Base-by-base conservation (phyloP, 192 early-diverging fungal species). In the Backusella psychrophila region DNA sequence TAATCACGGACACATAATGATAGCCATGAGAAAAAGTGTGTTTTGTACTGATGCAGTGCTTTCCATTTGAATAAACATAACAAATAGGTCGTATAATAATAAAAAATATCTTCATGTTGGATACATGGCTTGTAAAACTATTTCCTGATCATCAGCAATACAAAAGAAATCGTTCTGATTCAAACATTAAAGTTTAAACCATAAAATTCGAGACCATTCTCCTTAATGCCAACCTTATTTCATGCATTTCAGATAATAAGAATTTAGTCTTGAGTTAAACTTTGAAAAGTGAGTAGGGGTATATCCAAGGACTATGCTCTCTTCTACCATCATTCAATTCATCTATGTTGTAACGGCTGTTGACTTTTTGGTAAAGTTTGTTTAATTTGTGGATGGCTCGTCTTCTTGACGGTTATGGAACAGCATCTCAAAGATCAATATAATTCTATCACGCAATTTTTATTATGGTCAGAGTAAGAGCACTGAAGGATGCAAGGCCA, bases 1-100 rank as follows among this genome's bases (percentile, higher is more conserved):
- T 79, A 1, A 75, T 79, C 23, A 79, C 73, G 2, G 77, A 78
- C 39, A 69, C 73, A 49, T 49, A 49, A 49, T n/a, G n/a, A 49
- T 49, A 49, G n/a, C 19, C 15, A 49, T 11, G 38, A 12, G 38
- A 39, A 11, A 39, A 9, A 3, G 38, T 39, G 19, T 49, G 19
- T 7, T 49, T n/a, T 19, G 0, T 17, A 49, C 46, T 49, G 46
- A n/a, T 49, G 1, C 46, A 49, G 46, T 49, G 46, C 17, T 49
- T n/a, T 5, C 17, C 46, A 19, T 49, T 49, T 49, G 46, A 49
- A 19, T 39, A 39, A 33, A 33, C 3, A 39, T 9, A 39, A 38
- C 9, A 39, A 39, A 3, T 39, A 11, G 38, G 38, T 39, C 9
- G 9, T 39, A 39, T 11, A 39, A 39, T 39, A 39, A 49, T n/a